Evolutionary conservation across 768 basidiomycete species (phyloP), one percentile per base, ranked within the genome.

Genomic region (Kwoniella sp.): DNA sequence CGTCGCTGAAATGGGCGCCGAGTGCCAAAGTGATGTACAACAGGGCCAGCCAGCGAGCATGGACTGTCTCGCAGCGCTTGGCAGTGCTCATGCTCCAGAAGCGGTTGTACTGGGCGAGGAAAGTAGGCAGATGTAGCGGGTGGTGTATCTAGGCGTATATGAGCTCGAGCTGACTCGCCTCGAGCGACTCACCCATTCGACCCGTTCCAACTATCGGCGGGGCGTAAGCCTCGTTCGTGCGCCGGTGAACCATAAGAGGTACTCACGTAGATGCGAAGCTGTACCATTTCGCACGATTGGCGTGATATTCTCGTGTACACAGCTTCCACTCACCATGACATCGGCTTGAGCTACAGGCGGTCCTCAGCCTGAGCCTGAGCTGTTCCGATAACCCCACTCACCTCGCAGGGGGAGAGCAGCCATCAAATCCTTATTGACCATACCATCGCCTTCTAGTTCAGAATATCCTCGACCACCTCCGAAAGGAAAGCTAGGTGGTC

Each of bases 61-160:
- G 56, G 10, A 57, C 56, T 8, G 36, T 51, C 20, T 51, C 28
- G n/a, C 27, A 22, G 15, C 56, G 49, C 3, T 27, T 27, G 10
- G 49, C 29, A 29, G 20, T 14, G 26, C 39, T 25, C 44, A 57
- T 46, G 5, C 17, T 25, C 37, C 44, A 57, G 40, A 57, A 57
- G 14, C 43, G 32, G 25, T 57, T 57, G 50, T 57, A 57, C 28
- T 51, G 56, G 22, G 49, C 43, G 8, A 57, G 39, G 22, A 57
- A 57, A 32, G 56, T 51, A 3, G 56, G 56, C 5, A 52, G 42
- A 39, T 52, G 50, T 8, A 52, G 34, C 15, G 50, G 50, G 26
- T 52, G 50, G 19, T 52, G 50, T 14, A 52, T 52, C 50, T 52
- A 19, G 5, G 15, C 19, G 17, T 41, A n/a, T n/a, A n/a, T n/a